Conservation (phyloP, 2,329 filamentous ascomycete species). For the Blumeriella jaapii region DNA sequence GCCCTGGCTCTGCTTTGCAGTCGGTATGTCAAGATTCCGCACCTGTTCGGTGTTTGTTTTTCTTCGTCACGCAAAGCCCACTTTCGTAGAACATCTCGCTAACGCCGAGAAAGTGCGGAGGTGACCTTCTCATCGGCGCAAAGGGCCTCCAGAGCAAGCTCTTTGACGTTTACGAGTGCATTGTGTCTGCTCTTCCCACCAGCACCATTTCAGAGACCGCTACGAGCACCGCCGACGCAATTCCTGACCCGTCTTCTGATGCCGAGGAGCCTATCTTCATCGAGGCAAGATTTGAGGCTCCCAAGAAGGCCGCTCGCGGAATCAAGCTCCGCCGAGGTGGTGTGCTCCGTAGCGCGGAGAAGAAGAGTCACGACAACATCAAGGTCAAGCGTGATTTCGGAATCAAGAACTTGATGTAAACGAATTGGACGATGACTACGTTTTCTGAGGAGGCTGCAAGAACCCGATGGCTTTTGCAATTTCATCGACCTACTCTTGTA, state of each 20-base stretch:
- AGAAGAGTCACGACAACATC: constrained; percentile 1
- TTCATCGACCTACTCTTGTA: too few relatives aligned
- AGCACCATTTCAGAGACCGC: not conserved
- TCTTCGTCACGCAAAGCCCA: too few relatives aligned
- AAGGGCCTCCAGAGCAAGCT: not conserved
- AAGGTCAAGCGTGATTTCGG: constrained; percentile 8
- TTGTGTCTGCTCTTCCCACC: not conserved
- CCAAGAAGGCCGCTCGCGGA: constrained; percentile 1
- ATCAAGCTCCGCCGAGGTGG: constrained; percentile 4
- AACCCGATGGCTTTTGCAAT: too few relatives aligned
- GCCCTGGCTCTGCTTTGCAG: constrained; percentile 1
- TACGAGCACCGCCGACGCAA: not conserved
- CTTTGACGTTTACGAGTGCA: constrained; percentile 5
- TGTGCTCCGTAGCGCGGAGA: constrained; percentile 4
- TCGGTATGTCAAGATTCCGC: too few relatives aligned
- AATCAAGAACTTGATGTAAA: too few relatives aligned
- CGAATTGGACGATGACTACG: too few relatives aligned
- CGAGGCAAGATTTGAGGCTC: not conserved
- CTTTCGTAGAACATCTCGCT: too few relatives aligned
- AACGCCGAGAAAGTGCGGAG: too few relatives aligned
- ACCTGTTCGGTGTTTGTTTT: too few relatives aligned
- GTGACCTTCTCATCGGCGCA: not conserved
- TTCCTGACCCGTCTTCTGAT: constrained; percentile 5
- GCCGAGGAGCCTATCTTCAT: not conserved
- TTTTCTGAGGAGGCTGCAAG: too few relatives aligned